Percentiles rank a stretch among this genome's conserved stretches.
Conservation (phyloP, 331 rosid species). For the Acacia concinna region DNA sequence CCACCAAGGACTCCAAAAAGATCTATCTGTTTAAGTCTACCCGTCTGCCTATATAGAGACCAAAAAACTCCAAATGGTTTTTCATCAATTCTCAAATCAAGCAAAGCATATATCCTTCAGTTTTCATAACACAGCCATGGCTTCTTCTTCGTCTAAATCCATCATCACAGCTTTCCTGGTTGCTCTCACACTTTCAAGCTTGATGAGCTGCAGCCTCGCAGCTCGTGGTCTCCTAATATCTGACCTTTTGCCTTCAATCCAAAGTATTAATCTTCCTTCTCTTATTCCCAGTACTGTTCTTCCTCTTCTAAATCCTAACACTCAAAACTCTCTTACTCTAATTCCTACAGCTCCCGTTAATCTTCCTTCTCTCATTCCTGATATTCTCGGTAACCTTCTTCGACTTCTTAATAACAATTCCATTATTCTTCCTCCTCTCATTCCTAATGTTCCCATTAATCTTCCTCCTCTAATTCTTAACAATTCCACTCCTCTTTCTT, state of each 20-base stretch:
- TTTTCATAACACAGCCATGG: not conserved
- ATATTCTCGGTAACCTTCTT: no score
- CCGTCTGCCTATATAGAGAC: no score
- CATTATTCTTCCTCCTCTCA: not conserved
- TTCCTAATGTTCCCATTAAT: no score
- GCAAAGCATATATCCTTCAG: not conserved
- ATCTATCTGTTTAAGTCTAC: no score
- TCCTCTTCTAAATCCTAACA: constrained; percentile 1
- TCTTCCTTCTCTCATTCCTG: no score
- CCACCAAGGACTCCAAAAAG: no score
- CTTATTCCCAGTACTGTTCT: not conserved
- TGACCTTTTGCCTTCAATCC: not conserved
- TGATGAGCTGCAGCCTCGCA: constrained; percentile 21
- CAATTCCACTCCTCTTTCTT: no score
- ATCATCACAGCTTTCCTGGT: constrained; percentile 22
- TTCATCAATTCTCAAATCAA: no score
- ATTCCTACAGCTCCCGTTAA: no score
- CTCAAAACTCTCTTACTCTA: not conserved
- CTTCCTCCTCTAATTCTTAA: no score
- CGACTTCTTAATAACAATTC: no score
- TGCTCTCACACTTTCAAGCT: constrained; percentile 28
- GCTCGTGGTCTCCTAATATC: constrained; percentile 33
- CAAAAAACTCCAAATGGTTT: no score
- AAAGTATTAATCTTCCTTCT: not conserved
- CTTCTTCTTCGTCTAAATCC: not conserved